phyloP scores from a whole-genome alignment of 2,329 filamentous ascomycete species.

The Chalara sp. region DNA sequence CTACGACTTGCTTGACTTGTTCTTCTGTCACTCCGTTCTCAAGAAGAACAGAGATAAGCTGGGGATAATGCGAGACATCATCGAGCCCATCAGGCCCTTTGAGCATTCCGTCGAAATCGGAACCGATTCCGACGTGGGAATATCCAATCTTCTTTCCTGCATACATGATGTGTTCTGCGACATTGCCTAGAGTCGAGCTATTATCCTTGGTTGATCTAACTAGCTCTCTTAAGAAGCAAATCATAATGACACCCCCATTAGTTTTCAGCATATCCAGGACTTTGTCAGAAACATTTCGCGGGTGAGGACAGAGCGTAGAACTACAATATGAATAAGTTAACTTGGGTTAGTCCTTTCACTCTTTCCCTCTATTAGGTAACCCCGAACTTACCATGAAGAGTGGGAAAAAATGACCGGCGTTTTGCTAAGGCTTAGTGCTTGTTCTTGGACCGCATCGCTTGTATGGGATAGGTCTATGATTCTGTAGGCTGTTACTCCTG shows the following conservation, averaged over 20 bases:
- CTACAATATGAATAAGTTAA: too few species aligned
- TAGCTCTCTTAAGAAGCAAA: constrained; percentile 7
- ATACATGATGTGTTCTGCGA: constrained; percentile 55
- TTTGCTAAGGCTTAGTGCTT: too few species aligned
- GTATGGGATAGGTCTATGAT: too few species aligned
- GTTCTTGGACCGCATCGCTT: too few species aligned
- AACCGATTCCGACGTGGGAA: constrained; percentile 57
- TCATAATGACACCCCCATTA: constrained; percentile 52
- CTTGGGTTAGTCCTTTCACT: too few species aligned
- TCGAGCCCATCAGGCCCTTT: constrained; percentile 44
- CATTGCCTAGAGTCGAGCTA: constrained; percentile 46
- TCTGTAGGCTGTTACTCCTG: too few species aligned
- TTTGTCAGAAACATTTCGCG: constrained; percentile 59
- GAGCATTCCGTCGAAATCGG: constrained; percentile 55
- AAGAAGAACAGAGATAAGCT: constrained; percentile 49
- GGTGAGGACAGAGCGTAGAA: constrained; percentile 49
- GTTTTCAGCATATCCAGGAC: constrained; percentile 41
- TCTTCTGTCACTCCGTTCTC: constrained; percentile 47
- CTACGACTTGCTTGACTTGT: constrained; percentile 49
- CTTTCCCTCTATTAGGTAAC: too few species aligned
- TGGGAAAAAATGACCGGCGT: too few species aligned
- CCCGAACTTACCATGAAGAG: too few species aligned
- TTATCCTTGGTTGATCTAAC: constrained; percentile 1
- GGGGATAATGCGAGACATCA: constrained; percentile 56
- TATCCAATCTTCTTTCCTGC: constrained; percentile 57